Base-by-base conservation (phyloP, 805 yeast genomes). In the Wickerhamomyces chaumierensis region DNA sequence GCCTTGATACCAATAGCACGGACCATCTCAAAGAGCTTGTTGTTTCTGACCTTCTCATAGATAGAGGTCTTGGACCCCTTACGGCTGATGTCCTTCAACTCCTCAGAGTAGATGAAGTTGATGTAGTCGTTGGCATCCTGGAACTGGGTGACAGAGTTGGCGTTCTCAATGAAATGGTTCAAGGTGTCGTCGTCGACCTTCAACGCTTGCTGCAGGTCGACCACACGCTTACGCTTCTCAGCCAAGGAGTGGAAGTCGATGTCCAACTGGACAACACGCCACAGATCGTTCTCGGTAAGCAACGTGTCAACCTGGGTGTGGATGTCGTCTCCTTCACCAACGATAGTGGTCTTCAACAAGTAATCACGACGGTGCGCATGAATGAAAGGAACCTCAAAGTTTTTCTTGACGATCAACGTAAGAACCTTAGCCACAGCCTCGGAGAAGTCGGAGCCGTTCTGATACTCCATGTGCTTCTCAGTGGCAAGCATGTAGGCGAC, bases 361-460 rank as follows among this genome's bases (percentile, higher is more conserved):
- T 83, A 86, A 59, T 92, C 97, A 61, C 94, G 83, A 57, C 97
- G 82, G 55, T 87, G 95, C 19, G 87, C 82, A 83, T 95, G 87
- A 43, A 92, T 87, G 51, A 87, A 84, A 11, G 98, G 97, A 5
- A 90, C 95, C 56, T 92, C 98, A 46, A 81, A 69, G 42, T 78
- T 70, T 36, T 88, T 94, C 49, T 75, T 76, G 13, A 87, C 69
- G 23, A 92, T 64, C 47, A 77, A 87, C 53, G 68, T 83, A 51
- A 73, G 79, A 34, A 70, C 84, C 59, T 72, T 77, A 12, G 75
- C 73, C 6, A 92, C 83, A 1, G 95, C 80, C 31, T 66, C 71
- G 40, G 67, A 66, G 59, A 86, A 82, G 16, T 81, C 81, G 14
- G 56, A n/a, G 45, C 39, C 8, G 58, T 49, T 14, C 53, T 57